Evolutionary conservation across 345 rosid genomes (phyloP), one percentile per base, ranked within the genome.

Genomic region (Linum tenue): DNA sequence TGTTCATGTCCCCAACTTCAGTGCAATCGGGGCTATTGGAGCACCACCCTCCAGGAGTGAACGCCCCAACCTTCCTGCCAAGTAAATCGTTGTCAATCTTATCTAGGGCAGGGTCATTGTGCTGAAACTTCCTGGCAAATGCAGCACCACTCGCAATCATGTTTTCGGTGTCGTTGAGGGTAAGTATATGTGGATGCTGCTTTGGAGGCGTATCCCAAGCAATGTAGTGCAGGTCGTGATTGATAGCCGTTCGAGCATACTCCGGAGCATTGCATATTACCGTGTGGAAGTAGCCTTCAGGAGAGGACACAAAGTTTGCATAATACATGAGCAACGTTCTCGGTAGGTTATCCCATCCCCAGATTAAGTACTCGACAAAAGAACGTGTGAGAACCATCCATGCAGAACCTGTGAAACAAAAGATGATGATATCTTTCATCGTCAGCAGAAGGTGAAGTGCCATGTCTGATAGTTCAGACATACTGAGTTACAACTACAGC

Each of bases 341-440:
- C 2, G 99, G 99, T 60, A 95, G 80, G 71, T 95, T 95, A 66
- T 95, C 99, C 99, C 98, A 89, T 48, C 99, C 99, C 99, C 97
- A 91, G 64, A 91, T 80, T 72, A 86, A 81, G 77, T 83, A 95
- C 78, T 95, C 97, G 17, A 91, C 85, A 53, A 95, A 95, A 0
- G 95, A 67, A 16, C 85, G 92, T 3, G 97, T 88, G 7, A 91
- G 88, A 67, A 87, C 89, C 88, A 88, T 95, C 99, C 99, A 95
- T 22, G 99, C 99, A 2, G 98, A 95, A 64, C 98, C 99, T 95
- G 86, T 70, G 64, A 63, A 51, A 56, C 55, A 68, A 60, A 4
- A 17, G 50, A 62, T 3, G 7, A 40, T 3, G 15, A 22, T 22
- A 22, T 22, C 31, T 12, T 62, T 40, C 35, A 7, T 62, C 35